A percentile compares a stretch with the other conserved stretches of the same genome.
These are phyloP conservation scores for Pseudocercospora musae DNA, from an alignment of 2,329 filamentous ascomycete genomes.

Conservation along the genomic window DNA sequence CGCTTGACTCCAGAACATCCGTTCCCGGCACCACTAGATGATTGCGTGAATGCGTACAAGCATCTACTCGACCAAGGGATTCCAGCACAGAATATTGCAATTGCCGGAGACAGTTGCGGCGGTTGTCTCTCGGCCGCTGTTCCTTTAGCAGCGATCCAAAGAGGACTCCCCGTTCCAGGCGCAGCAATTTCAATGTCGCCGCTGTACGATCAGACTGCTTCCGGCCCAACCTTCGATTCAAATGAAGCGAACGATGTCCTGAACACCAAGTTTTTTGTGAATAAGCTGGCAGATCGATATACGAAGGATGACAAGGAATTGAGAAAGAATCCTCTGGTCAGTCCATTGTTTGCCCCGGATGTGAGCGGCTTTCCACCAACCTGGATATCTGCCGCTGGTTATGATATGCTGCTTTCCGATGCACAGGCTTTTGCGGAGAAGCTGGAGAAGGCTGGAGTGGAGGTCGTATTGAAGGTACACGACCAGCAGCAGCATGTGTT, in stretches of 20 bases:
- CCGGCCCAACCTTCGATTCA: constrained; percentile 16
- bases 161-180: constrained; percentile 22
- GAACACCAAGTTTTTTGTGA: constrained; percentile 17
- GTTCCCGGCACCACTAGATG: constrained; percentile 53
- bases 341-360: constrained; percentile 19
- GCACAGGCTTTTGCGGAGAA: constrained; percentile 50
- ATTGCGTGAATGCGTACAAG: constrained; percentile 56
- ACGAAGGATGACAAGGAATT: constrained; percentile 13
- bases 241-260: constrained; percentile 27
- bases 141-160: constrained; percentile 21
- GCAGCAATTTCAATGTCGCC: constrained; percentile 26
- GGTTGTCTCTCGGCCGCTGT: constrained; percentile 27
- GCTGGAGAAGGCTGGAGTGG: constrained; percentile 45
- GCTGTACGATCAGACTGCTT: constrained; percentile 25
- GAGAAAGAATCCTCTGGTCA: constrained; percentile 21
- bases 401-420: constrained; percentile 53
- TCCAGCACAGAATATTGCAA: constrained; percentile 22
- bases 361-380: constrained; percentile 42
- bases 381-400: constrained; percentile 52
- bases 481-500: constrained; percentile 43
- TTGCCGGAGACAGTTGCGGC: constrained; percentile 29
- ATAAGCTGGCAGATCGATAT: constrained; percentile 21
- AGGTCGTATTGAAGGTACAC: constrained; percentile 46
- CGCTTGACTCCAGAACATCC: constrained; percentile 58
- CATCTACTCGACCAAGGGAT: constrained; percentile 50